Evolutionary conservation across 2,329 filamentous ascomycete genomes (phyloP), one percentile per base, ranked within the genome.

Genomic region (Diaporthe helianthi): DNA sequence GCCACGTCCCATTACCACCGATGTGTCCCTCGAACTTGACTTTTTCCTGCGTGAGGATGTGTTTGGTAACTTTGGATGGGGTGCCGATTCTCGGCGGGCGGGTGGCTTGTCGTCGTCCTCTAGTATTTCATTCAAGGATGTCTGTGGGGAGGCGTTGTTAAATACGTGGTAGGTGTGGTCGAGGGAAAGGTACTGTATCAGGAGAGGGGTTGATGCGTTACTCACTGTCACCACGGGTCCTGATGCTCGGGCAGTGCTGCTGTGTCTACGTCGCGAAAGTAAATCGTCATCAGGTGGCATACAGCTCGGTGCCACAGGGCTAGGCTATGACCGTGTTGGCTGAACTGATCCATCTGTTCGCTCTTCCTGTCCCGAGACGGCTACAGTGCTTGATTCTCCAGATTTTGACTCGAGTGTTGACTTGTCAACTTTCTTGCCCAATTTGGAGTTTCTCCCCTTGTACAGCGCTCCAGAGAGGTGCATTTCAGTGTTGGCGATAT

Each of bases 381-480:
- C 19, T 13, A 17, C n/a, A 26, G n/a, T 4, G 2, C 52, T 55
- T 12, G 64, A 36, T 10, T 41, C 26, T 22, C 38, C 51, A 47
- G 36, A 26, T 13, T n/a, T 44, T 2, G n/a, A n/a, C 12, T 15
- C 22, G 4, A n/a, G n/a, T n/a, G 58, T 49, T n/a, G 51, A 6
- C n/a, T 55, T 24, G 26, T 55, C 44, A 22, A n/a, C 36, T 15
- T 7, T 44, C 38, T 31, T 47, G 13, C n/a, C n/a, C 36, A 38
- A 15, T 51, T 36, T 55, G 12, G 64, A 55, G 9, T 36, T 36
- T 17, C 22, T 38, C n/a, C 1, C 24, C 31, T n/a, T n/a, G 51
- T 66, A 66, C 41, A 55, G 31, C 13, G 64, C 51, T 36, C 64
- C 64, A 36, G 51, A 66, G 44, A 66, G 51, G 41, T 66, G 51